phyloP scores from a whole-genome alignment of 139 green algal species.

The Chlorella ohadii region DNA sequence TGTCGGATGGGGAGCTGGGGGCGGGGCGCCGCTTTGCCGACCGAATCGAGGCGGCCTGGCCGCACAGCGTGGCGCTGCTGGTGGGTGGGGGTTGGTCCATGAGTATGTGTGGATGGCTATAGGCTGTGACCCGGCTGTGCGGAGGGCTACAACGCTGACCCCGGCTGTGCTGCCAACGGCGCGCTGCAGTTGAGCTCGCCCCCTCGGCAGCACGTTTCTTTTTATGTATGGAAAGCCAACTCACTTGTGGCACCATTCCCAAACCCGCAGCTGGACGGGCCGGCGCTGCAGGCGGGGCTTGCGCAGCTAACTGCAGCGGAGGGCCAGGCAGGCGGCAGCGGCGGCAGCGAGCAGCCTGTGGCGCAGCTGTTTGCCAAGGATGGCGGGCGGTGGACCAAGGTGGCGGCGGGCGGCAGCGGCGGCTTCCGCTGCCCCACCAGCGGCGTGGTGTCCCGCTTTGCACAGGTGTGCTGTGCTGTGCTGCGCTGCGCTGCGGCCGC shows the following conservation, averaged over 20 bases:
- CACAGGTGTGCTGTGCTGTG: conserved; percentile 4
- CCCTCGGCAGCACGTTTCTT: too few species aligned
- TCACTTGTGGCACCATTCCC: too few species aligned
- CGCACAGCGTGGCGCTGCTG: conserved; percentile 33
- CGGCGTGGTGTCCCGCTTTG: conserved; percentile 32
- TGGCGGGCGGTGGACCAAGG: conserved; percentile 13
- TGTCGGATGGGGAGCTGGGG: conserved; percentile 65
- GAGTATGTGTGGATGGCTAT: neutral
- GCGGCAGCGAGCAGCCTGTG: neutral
- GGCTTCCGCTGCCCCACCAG: conserved; percentile 3
- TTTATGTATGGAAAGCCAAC: too few species aligned
- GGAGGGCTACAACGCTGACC: too few species aligned
- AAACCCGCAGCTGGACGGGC: conserved; percentile 15
- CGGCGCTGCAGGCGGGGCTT: neutral
- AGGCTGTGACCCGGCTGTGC: too few species aligned
- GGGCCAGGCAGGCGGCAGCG: neutral
- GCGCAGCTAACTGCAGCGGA: neutral
- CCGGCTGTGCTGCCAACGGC: too few species aligned
- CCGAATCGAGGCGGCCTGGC: conserved; percentile 47
- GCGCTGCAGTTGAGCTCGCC: too few species aligned
- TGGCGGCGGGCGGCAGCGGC: neutral
- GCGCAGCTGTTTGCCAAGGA: conserved; percentile 31
- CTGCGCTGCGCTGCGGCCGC: too few species aligned
- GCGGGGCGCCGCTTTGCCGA: conserved; percentile 65
- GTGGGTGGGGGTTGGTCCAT: neutral